Conservation (phyloP, 805 yeast species). For the Cyberlindnera xylosilytica region DNA sequence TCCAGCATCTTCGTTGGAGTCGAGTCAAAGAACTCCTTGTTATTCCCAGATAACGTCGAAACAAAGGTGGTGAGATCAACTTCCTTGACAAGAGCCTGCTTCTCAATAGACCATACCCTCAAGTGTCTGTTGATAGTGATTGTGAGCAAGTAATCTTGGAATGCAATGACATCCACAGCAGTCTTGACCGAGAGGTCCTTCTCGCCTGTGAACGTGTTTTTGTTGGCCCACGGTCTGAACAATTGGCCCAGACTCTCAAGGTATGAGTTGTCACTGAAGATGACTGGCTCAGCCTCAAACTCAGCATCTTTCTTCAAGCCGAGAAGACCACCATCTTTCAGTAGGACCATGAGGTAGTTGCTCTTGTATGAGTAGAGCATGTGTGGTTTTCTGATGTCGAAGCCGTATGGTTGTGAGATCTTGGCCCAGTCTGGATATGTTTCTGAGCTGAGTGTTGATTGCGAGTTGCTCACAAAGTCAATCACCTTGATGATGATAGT, state of each 20-base stretch:
- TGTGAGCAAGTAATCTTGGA: conserved; percentile 38
- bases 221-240: conserved; percentile 27
- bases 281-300: conserved; percentile 36
- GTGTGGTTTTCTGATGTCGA: conserved; percentile 55
- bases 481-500: conserved; percentile 43
- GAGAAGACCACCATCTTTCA: conserved; percentile 76
- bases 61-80: conserved; percentile 19
- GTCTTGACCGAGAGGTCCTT: conserved; percentile 38
- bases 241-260: conserved; percentile 34
- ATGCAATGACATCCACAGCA: conserved; percentile 28
- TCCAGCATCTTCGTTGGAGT: conserved; percentile 31
- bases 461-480: conserved; percentile 36
- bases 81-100: conserved; percentile 30
- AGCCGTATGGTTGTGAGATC: conserved; percentile 65
- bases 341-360: conserved; percentile 48
- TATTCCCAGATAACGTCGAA: conserved; percentile 11
- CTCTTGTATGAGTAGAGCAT: conserved; percentile 45
- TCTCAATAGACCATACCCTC: conserved; percentile 56
- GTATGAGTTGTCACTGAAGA: conserved; percentile 56
- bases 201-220: conserved; percentile 35
- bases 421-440: conserved; percentile 53
- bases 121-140: conserved; percentile 52
- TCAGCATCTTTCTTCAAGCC: conserved; percentile 37
- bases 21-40: conserved; percentile 28
- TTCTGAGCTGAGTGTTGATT: conserved; percentile 15